Percentiles rank a stretch among this genome's conserved stretches.
These are phyloP conservation scores for Phytopythium oedochilum DNA, from an alignment of 352 stramenopile species.

Conservation along the genomic window DNA sequence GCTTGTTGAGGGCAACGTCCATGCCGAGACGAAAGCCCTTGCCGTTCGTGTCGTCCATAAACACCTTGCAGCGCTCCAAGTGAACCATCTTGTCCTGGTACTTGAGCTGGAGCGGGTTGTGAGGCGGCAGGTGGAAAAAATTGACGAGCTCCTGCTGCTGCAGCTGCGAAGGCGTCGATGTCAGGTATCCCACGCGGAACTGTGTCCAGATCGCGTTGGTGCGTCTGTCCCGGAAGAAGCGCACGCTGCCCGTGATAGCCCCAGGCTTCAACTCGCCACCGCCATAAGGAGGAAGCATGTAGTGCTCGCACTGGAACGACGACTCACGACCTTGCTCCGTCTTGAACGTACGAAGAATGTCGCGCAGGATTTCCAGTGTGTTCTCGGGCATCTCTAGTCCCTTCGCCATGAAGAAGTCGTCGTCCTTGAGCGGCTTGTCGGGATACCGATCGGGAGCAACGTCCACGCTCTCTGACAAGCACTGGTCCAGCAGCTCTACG, in stretches of 20 bases:
- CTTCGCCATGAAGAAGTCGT: neutral
- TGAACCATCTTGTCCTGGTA: conserved; percentile 10
- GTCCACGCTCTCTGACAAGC: conserved; percentile 17
- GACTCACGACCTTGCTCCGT: neutral
- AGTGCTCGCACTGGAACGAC: conserved; percentile 10
- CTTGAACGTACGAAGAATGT: conserved; percentile 12
- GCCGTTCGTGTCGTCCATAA: conserved; percentile 10
- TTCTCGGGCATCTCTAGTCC: neutral
- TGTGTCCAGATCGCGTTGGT: conserved; percentile 11
- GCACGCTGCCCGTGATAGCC: conserved; percentile 14
- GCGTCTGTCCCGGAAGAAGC: conserved; percentile 10
- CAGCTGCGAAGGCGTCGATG: conserved; percentile 5
- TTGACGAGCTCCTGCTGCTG: conserved; percentile 23
- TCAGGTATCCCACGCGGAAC: conserved; percentile 23
- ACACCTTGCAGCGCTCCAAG: conserved; percentile 13
- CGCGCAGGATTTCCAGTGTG: conserved; percentile 19
- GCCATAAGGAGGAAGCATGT: conserved; percentile 17
- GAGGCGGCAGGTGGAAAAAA: conserved; percentile 27
- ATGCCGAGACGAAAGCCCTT: conserved; percentile 18
- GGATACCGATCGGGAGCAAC: conserved; percentile 14
- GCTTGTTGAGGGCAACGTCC: conserved; percentile 14
- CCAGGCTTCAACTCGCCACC: conserved; percentile 4
- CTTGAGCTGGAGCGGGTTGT: conserved; percentile 25
- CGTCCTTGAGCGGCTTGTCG: neutral
- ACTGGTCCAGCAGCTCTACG: conserved; percentile 13